Conservation (phyloP, 805 yeast species). For the Saccharomycodes ludwigii region DNA sequence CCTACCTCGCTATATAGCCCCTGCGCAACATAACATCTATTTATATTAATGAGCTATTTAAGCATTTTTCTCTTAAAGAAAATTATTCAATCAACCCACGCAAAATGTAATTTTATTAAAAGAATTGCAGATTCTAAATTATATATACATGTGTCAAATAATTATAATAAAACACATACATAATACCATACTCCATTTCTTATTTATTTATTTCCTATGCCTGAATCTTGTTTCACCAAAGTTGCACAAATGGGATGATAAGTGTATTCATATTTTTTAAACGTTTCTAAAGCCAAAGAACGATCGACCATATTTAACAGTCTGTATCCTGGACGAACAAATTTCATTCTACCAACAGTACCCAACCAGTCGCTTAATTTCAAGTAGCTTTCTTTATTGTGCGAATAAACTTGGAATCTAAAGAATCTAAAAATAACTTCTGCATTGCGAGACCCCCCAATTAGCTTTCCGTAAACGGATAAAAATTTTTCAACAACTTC, state of each 20-base stretch:
- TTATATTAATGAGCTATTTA: no score
- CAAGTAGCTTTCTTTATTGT: constrained; percentile 32
- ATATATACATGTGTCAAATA: no score
- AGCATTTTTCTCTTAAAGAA: no score
- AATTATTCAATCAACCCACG: no score
- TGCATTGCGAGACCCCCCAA: constrained; percentile 51
- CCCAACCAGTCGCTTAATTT: constrained; percentile 72
- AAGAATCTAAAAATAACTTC: constrained; percentile 76
- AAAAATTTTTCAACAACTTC: constrained; percentile 27
- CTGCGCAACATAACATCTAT: no score
- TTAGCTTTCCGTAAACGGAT: constrained; percentile 25
- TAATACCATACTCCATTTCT: constrained; percentile 1
- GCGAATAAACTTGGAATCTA: constrained; percentile 48
- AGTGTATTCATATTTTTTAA: constrained; percentile 39
- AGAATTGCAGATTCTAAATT: no score
- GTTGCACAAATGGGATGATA: constrained; percentile 82
- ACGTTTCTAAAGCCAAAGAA: constrained; percentile 52
- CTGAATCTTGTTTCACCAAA: constrained; percentile 76
- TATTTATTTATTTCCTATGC: constrained; percentile 20
- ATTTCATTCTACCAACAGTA: constrained; percentile 90
- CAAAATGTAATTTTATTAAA: no score
- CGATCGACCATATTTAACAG: constrained; percentile 53
- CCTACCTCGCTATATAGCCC: no score
- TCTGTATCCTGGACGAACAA: constrained; percentile 76
- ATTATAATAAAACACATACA: background rate